Evolutionary conservation across 768 basidiomycete species (phyloP).

Genomic region (Mycena amicta): DNA sequence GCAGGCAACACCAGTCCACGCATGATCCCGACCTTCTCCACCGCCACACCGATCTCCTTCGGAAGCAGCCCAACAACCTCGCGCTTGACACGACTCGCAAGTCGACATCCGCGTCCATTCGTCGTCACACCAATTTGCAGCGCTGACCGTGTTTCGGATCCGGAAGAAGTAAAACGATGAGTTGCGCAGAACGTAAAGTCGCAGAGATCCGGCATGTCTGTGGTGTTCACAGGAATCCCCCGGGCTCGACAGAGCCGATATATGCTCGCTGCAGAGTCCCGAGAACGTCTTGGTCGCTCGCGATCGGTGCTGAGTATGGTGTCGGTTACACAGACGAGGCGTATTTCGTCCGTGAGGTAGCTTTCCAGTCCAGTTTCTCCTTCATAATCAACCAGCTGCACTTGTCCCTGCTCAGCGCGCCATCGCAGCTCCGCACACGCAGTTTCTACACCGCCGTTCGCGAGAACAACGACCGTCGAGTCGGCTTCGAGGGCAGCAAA

Average conservation of each 20-base stretch:
- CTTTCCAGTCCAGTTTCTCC: conserved; percentile 47
- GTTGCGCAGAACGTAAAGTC: conserved; percentile 88
- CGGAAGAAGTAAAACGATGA: conserved; percentile 73
- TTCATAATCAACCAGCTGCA: conserved; percentile 63
- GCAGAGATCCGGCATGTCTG: conserved; percentile 83
- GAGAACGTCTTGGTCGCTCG: no score
- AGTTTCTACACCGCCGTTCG: conserved; percentile 45
- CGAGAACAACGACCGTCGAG: conserved; percentile 67
- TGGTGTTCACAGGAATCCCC: conserved; percentile 80
- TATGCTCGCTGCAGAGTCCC: conserved; percentile 59
- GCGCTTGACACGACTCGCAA: conserved; percentile 76
- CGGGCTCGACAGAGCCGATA: conserved; percentile 54
- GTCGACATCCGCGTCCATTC: conserved; percentile 87
- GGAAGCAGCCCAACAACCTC: conserved; percentile 82
- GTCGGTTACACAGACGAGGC: conserved; percentile 80
- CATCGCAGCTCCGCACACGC: conserved; percentile 77
- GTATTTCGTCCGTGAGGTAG: conserved; percentile 42
- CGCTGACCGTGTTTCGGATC: conserved; percentile 48
- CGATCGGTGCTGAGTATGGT: conserved; percentile 52
- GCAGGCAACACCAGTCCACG: conserved; percentile 53
- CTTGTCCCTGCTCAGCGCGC: conserved; percentile 57
- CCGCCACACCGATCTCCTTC: conserved; percentile 71
- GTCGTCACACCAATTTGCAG: conserved; percentile 86
- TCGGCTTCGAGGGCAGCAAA: conserved; percentile 83
- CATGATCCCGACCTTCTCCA: conserved; percentile 71